Base-by-base conservation (phyloP, 2,329 filamentous ascomycete species). In the Clarireedia sp. region DNA sequence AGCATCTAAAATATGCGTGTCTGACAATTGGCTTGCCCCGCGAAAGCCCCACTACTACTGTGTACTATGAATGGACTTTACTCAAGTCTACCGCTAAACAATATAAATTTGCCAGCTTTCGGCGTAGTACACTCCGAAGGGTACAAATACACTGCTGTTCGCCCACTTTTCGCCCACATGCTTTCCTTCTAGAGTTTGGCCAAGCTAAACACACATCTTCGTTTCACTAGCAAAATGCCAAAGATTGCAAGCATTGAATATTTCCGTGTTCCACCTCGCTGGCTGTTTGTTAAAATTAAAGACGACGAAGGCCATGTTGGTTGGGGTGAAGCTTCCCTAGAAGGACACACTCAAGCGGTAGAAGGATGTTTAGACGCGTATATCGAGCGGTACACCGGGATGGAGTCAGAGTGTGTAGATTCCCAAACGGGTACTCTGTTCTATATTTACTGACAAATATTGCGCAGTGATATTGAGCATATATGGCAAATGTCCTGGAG, bases 401-500 rank as follows among this genome's bases (percentile, higher is more conserved):
- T 82, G 61, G 86, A 90, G 65, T 87, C 87, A 33, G 82, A 89
- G 85, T 87, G 71, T 56, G 73, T 51, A 21, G 3, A 37, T 33
- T 14, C 7, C 17, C 2, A 17, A n/a, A 3, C 14, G 4, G 14
- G n/a, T 23, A 17, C 19, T 33, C 14, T 14, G 16, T 10, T 5
- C 17, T 5, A 45, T 54, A 33, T 23, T 50, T n/a, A 54, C 38
- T 38, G 10, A 48, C 36, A 16, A 10, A 37, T 29, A 33, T 37
- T 12, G 40, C 9, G 33, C 46, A 87, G 84, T 66, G 82, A 89
- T 48, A 90, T 91, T 60, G 87, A 91, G 66, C 83, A 89, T 60
- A 85, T 91, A 56, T 91, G 88, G 88, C 87, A 90, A 67, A 77
- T 79, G 60, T 80, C 81, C 24, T 90, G 83, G 79, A 78, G 87